Base-by-base conservation (phyloP, 2,329 filamentous ascomycete genomes). In the Stagonosporopsis cucurbitacearum region DNA sequence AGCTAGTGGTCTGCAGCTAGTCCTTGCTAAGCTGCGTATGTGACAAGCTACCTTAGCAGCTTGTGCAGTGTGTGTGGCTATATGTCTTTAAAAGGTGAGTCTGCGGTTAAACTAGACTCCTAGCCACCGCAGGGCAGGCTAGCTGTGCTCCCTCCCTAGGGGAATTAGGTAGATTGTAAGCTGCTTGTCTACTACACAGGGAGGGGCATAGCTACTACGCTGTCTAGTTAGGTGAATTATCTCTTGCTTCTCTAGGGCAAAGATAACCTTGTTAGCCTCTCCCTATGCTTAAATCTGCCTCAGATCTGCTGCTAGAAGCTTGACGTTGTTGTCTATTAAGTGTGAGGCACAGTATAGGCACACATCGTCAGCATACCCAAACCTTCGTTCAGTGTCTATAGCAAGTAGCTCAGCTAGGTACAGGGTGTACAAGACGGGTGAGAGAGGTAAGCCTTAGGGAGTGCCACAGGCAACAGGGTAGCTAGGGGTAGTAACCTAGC, bases 181-280 rank as follows among this genome's bases (percentile, higher is more conserved):
- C 37, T 28, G 32, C 15, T 50, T 39, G 35, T 47, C 41, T 42
- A 50, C 26, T 20, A n/a, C n/a, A n/a, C n/a, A n/a, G n/a, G n/a
- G n/a, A n/a, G n/a, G n/a, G n/a, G n/a, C n/a, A n/a, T n/a, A 35
- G 19, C 9, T 41, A 39, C 37, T 13, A 9, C 28, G 39, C 25
- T 59, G 42, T 11, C 43, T 46, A 13, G 56, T 59, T 15, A 54
- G 43, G 47, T 58, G 51, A 23, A 58, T 58, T 25, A 54, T 54
- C 36, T 58, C 56, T 40, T 40, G 42, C 43, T 58, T 58, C 40
- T 58, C 56, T 40, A 26, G 56, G 4, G 56, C 50, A 42, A 58
- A 58, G 36, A 42, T 39, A 23, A 58, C 50, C 42, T 51, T 54
- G 47, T 58, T 58, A 8, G 30, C 37, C 13, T 25, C 50, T 41